Conservation (phyloP, 139 green algal species). For the Chlamydomonas eustigma region DNA sequence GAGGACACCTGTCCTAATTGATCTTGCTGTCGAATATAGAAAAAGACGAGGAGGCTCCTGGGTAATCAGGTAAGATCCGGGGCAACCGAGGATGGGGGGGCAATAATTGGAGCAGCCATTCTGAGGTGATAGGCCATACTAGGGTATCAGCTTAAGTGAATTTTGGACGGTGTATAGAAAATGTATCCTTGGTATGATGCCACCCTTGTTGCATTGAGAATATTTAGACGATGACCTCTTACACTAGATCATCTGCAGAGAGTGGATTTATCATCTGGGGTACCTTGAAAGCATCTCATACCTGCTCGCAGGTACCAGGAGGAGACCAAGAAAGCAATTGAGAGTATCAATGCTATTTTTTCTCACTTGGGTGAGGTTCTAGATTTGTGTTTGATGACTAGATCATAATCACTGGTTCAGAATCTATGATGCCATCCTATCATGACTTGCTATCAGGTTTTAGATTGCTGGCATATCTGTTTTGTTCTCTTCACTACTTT, state of each 20-base stretch:
- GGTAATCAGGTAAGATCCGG: slow-evolving; percentile 87
- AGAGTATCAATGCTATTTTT: slow-evolving; percentile 85
- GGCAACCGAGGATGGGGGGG: slow-evolving; percentile 93
- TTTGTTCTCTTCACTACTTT: too few species aligned
- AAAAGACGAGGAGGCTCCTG: slow-evolving; percentile 84
- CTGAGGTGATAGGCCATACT: slow-evolving; percentile 16
- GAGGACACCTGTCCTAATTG: too few species aligned
- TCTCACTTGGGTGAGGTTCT: slow-evolving; percentile 57
- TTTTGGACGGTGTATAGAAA: background rate
- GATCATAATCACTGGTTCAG: too few species aligned
- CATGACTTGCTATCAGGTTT: too few species aligned
- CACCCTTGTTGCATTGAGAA: background rate
- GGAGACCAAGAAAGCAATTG: slow-evolving; percentile 21
- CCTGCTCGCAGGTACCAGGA: slow-evolving; percentile 8
- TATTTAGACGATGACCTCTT: too few species aligned
- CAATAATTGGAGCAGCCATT: slow-evolving; percentile 77
- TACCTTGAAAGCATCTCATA: too few species aligned
- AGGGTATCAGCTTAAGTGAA: background rate
- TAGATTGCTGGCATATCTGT: too few species aligned
- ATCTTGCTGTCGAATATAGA: too few species aligned
- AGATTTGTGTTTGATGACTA: too few species aligned
- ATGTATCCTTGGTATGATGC: background rate
- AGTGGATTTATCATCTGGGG: too few species aligned
- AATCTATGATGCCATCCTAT: too few species aligned
- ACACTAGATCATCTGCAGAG: too few species aligned